These are phyloP conservation scores for Penicillium steckii DNA, from an alignment of 495 filamentous ascomycete genomes.

Conservation along the genomic window DNA sequence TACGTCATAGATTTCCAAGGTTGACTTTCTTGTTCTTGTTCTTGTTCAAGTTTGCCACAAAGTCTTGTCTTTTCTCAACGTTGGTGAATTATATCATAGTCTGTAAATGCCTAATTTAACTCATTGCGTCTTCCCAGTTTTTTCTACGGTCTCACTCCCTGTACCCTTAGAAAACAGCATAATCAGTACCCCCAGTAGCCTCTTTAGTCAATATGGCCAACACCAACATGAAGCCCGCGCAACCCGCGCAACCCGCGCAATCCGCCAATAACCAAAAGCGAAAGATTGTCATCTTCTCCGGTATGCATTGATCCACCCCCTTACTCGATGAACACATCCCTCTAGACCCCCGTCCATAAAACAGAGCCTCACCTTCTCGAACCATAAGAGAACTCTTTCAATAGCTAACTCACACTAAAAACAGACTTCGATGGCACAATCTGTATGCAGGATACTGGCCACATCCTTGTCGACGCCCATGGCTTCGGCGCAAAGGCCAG, in stretches of 20 bases:
- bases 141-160: background rate
- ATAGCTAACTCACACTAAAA: background rate
- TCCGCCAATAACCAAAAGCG: constrained; percentile 14
- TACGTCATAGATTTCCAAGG: constrained; percentile 18
- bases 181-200: background rate
- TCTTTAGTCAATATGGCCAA: constrained; percentile 18
- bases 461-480: constrained; percentile 67
- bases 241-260: background rate
- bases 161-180: no score
- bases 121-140: background rate
- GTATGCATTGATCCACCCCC: constrained; percentile 13
- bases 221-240: constrained; percentile 11
- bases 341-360: background rate
- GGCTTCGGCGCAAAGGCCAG: constrained; percentile 61
- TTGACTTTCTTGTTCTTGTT: constrained; percentile 19
- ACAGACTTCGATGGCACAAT: constrained; percentile 77
- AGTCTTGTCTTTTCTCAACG: background rate
- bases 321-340: background rate
- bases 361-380: background rate
- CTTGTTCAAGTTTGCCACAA: constrained; percentile 23
- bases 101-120: background rate
- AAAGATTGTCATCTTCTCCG: constrained; percentile 35
- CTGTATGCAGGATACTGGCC: constrained; percentile 77
- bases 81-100: background rate
- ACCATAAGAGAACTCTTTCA: background rate